phyloP scores from a whole-genome alignment of 176 grass and related monocot genomes.

The Olyra latifolia region DNA sequence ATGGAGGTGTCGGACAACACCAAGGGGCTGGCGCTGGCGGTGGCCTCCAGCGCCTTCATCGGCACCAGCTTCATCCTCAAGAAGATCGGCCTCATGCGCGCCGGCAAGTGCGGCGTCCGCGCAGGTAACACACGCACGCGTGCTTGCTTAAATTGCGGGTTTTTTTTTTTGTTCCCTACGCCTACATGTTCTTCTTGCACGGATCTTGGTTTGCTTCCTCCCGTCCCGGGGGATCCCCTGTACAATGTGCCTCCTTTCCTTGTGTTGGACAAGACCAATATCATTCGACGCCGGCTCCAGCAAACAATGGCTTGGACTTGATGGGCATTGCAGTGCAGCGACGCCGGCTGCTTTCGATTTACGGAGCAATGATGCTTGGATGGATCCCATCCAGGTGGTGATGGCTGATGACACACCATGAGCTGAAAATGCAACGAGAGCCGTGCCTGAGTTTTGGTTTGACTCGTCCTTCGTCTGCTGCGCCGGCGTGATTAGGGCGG shows the following conservation, averaged over 20 bases:
- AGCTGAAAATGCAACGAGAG: not conserved
- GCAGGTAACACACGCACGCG: slow-evolving; percentile 49
- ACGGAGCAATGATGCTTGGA: not conserved
- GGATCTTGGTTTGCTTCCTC: not conserved
- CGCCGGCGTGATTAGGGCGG: not conserved
- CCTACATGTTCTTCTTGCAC: not conserved
- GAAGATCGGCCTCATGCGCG: slow-evolving; percentile 87
- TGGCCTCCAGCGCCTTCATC: slow-evolving; percentile 83
- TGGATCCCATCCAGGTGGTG: slow-evolving; percentile 14
- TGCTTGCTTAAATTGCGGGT: not conserved
- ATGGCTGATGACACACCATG: not conserved
- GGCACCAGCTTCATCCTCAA: slow-evolving; percentile 95
- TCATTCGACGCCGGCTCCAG: too few species aligned
- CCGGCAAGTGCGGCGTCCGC: slow-evolving; percentile 57
- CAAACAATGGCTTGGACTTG: not conserved
- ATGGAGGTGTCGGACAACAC: slow-evolving; percentile 69
- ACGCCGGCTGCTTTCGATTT: not conserved
- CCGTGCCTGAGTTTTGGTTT: not conserved
- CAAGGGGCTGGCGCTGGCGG: slow-evolving; percentile 68
- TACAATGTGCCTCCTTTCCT: not conserved
- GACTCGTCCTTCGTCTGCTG: not conserved
- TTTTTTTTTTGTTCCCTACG: not conserved
- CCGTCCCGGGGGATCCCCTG: not conserved
- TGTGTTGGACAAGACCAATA: too few species aligned
- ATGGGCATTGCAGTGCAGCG: not conserved